phyloP scores from a whole-genome alignment of 257 asterid genomes.

The Thymus quinquecostatus region DNA sequence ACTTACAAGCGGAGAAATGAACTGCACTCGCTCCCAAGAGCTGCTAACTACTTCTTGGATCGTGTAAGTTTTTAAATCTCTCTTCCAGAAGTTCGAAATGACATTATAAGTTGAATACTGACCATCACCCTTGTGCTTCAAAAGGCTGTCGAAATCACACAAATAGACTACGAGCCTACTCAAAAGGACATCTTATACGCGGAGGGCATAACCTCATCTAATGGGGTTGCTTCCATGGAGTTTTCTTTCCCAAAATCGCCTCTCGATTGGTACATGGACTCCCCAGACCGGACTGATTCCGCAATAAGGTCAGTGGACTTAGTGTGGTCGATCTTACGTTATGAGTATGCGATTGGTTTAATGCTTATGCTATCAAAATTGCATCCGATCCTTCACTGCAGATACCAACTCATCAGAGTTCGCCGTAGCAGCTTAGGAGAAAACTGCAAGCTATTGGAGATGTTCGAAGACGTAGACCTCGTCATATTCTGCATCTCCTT shows the following conservation, averaged over 20 bases:
- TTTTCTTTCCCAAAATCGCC: conserved; percentile 65
- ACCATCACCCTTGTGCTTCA: conserved; percentile 9
- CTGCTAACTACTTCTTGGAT: conserved; percentile 81
- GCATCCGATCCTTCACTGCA: neutral
- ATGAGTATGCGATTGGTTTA: neutral
- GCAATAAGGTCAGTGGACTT: conserved; percentile 43
- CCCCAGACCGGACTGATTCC: conserved; percentile 56
- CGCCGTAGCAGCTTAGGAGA: conserved; percentile 66
- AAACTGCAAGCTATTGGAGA: conserved; percentile 78
- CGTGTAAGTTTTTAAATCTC: conserved; percentile 45
- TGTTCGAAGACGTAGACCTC: conserved; percentile 79
- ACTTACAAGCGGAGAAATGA: conserved; percentile 76
- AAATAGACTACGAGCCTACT: conserved; percentile 76
- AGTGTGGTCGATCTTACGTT: neutral
- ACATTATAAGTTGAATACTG: conserved; percentile 15
- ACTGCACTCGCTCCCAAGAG: conserved; percentile 65
- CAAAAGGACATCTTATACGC: conserved; percentile 84
- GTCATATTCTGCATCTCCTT: conserved; percentile 67
- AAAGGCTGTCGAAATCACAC: conserved; percentile 83
- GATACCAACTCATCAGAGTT: conserved; percentile 58
- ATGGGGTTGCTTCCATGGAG: conserved; percentile 81
- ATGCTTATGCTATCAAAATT: neutral
- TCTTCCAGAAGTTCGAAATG: neutral
- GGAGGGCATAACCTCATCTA: conserved; percentile 77
- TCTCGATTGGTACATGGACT: conserved; percentile 62